Evolutionary conservation across 2,329 filamentous ascomycete species (phyloP).

Genomic region (Ceratocystis huliohia): DNA sequence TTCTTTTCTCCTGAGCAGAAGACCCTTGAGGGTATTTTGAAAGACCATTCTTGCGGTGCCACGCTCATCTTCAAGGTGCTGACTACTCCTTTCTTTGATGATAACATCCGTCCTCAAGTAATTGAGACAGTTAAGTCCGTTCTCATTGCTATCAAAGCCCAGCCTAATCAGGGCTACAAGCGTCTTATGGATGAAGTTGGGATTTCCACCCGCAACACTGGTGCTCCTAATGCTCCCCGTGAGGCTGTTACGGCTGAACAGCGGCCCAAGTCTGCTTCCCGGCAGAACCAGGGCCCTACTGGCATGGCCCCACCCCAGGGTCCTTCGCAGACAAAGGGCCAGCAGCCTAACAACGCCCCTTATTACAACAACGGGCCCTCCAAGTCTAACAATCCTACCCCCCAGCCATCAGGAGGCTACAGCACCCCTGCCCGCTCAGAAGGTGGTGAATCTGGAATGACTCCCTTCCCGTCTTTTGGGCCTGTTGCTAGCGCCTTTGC

Average conservation of each 20-base stretch:
- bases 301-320: conserved; percentile 32
- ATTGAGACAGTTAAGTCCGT: conserved; percentile 87
- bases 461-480: conserved; percentile 39
- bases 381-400: conserved; percentile 28
- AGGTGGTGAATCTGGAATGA: conserved; percentile 29
- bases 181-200: conserved; percentile 97
- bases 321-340: conserved; percentile 13
- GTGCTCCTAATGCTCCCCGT: conserved; percentile 31
- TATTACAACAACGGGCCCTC: conserved; percentile 41
- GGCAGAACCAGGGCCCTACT: conserved; percentile 36
- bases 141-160: conserved; percentile 77
- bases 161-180: conserved; percentile 93
- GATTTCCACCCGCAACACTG: conserved; percentile 53
- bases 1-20: conserved; percentile 87
- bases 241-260: conserved; percentile 36
- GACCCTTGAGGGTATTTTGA: conserved; percentile 76
- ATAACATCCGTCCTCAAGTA: conserved; percentile 74
- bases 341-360: conserved; percentile 29
- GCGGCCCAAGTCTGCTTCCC: conserved; percentile 45
- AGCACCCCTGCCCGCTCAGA: conserved; percentile 38
- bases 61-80: conserved; percentile 98
- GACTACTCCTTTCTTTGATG: conserved; percentile 94
- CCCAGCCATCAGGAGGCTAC: conserved; percentile 1
- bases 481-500: conserved; percentile 42
- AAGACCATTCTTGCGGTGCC: conserved; percentile 80